phyloP scores from a whole-genome alignment of 73 alveolate species.

The Tetrahymena elliotti region DNA sequence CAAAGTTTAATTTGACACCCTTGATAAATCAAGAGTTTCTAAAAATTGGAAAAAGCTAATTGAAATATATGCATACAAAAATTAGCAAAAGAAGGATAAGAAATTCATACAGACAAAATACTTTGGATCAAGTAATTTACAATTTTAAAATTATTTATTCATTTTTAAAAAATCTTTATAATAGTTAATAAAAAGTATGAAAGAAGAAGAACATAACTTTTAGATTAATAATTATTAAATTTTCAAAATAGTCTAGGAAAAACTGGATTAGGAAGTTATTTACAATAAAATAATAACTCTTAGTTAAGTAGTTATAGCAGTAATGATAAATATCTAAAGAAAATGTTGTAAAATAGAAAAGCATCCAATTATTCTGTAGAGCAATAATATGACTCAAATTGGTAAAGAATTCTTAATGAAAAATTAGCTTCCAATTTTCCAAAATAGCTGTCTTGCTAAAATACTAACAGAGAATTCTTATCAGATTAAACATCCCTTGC shows the following conservation, averaged over 20 bases:
- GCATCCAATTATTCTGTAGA: neutral
- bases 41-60: neutral
- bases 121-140: neutral
- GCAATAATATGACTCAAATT: too few relatives aligned
- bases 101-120: neutral
- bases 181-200: neutral
- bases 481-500: neutral
- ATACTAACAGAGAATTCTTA: neutral
- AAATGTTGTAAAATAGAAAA: neutral
- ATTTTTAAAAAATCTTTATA: neutral
- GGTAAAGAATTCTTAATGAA: neutral
- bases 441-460: too few relatives aligned
- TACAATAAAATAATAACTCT: too few relatives aligned
- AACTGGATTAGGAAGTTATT: neutral
- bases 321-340: neutral
- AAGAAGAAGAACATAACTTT: neutral
- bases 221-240: neutral
- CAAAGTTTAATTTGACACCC: neutral
- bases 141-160: neutral
- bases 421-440: neutral
- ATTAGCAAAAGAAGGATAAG: neutral
- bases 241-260: neutral
- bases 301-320: neutral
- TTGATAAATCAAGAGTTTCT: neutral
- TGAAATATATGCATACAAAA: neutral